Conservation (phyloP, 805 yeast genomes). For the Torulaspora gathmanii region DNA sequence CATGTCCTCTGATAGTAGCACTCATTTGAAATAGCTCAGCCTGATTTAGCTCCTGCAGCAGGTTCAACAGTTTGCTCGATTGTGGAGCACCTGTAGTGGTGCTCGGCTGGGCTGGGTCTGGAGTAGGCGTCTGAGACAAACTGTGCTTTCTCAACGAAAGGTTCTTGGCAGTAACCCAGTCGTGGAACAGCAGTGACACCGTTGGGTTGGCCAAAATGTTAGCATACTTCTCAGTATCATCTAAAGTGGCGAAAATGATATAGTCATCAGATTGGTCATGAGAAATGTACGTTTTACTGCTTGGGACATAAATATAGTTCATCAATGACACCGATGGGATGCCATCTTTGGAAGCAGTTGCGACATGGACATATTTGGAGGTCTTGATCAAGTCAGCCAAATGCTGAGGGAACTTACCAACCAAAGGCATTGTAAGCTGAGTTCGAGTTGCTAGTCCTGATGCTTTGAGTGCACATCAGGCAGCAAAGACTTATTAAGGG, state of each 20-base stretch:
- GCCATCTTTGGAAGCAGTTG: constrained; percentile 62
- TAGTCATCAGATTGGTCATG: constrained; percentile 40
- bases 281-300: constrained; percentile 34
- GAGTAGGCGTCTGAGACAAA: constrained; percentile 30
- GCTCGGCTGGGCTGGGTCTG: constrained; percentile 23
- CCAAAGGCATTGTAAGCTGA: constrained; percentile 27
- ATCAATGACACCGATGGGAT: constrained; percentile 85
- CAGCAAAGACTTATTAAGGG: neutral
- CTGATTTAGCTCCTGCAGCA: constrained; percentile 73
- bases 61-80: constrained; percentile 46
- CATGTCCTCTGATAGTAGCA: constrained; percentile 74
- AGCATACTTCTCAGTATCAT: constrained; percentile 64
- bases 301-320: constrained; percentile 73
- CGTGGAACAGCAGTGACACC: constrained; percentile 83
- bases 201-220: constrained; percentile 68
- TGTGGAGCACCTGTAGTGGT: constrained; percentile 28
- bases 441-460: neutral
- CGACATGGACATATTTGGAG: constrained; percentile 75
- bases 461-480: no score
- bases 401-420: constrained; percentile 36
- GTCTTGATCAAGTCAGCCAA: constrained; percentile 47
- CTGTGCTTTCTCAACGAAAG: constrained; percentile 33
- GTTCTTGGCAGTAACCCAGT: constrained; percentile 70
- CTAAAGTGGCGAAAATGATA: constrained; percentile 69
- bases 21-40: constrained; percentile 73